phyloP scores from a whole-genome alignment of 139 green algal species.

The Mychonastes homosphaera region DNA sequence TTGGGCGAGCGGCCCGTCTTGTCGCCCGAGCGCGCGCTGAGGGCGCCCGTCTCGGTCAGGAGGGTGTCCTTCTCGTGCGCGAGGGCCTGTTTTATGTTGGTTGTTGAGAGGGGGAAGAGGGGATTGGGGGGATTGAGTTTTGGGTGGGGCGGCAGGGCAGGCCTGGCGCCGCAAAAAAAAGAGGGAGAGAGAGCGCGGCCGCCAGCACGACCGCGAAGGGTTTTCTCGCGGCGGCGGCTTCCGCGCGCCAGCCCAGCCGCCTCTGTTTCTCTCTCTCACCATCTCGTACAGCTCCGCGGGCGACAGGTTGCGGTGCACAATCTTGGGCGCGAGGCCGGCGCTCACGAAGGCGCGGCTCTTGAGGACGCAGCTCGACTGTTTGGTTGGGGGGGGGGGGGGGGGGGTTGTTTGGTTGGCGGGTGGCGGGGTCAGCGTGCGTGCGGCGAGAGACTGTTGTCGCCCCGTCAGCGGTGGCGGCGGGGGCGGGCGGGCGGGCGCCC shows the following conservation, averaged over 20 bases:
- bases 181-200: not conserved
- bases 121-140: not conserved
- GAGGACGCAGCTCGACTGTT: not conserved
- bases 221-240: constrained; percentile 1
- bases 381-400: not conserved
- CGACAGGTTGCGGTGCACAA: constrained; percentile 63
- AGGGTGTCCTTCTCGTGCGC: constrained; percentile 44
- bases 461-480: constrained; percentile 4
- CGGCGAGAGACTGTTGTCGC: not conserved
- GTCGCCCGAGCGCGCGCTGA: constrained; percentile 45
- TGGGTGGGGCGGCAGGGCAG: not conserved
- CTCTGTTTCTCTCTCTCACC: constrained; percentile 9
- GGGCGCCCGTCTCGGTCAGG: constrained; percentile 43
- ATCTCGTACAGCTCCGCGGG: constrained; percentile 53
- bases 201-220: too few relatives aligned
- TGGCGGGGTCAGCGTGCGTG: not conserved
- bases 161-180: not conserved
- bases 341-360: not conserved
- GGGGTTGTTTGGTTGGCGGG: too few relatives aligned
- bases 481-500: not conserved
- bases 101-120: not conserved
- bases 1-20: constrained; percentile 84
- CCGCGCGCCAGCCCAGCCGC: not conserved
- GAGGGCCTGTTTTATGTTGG: not conserved
- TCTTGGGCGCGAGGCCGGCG: constrained; percentile 55